Evolutionary conservation across 352 stramenopile genomes (phyloP), one percentile per base, ranked within the genome.

Genomic region (Globisporangium alternatum): DNA sequence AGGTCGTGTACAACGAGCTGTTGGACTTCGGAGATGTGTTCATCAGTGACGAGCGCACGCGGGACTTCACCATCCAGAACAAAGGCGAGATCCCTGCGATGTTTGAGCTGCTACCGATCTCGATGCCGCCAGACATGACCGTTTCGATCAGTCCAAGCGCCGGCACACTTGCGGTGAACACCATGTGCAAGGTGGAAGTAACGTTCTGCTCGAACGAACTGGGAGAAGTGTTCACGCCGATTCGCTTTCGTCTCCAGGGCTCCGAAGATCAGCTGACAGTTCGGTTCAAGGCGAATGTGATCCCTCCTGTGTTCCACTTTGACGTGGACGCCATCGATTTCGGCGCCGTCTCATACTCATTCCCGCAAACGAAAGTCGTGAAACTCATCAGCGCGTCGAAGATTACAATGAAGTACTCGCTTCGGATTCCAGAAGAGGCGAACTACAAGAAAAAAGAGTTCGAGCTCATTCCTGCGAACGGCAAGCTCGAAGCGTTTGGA

Each of bases 1-100:
- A 93, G 56, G 80, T 99, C 35, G 87, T 96, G 35, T 98, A 97
- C 70, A 96, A 98, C 60, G 89, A 96, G 64, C 70, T 97, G 10
- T 67, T 98, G 43, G 94, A 98, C 65, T 93, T 98, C 62, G 96
- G 96, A 4, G 95, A 98, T 52, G 85, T 99, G 12, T 98, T 98
- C 57, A 96, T 98, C 62, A 97, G 84, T 48, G 89, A 93, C 44
- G 72, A 85, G 60, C 85, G 93, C 48, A 87, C 73, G 7, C 93
- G 96, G 33, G 83, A 97, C 67, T 90, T 98, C 39, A 86, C 81
- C 3, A 96, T 98, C 62, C 84, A 96, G 62, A 98, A 98, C 72
- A 95, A 93, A 53, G 94, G 95, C 30, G 95, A 98, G 58, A 98
- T 98, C 51, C 75, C 87, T 5, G 90, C 89, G 9, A 73, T 86